Evolutionary conservation across 345 rosid species (phyloP).

Genomic region (Iberis pinnata): DNA sequence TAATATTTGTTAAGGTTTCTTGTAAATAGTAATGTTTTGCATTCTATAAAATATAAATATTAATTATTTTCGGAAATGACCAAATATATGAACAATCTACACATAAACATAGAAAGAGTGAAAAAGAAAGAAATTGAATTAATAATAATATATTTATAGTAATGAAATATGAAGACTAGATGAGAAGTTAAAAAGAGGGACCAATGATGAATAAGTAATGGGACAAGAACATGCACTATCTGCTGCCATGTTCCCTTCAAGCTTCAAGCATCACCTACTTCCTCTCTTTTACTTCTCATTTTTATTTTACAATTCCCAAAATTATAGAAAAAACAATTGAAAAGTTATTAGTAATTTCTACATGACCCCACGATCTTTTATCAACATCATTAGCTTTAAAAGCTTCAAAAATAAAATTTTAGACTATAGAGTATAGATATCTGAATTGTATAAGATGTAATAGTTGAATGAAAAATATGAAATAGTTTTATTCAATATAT

Average conservation of each 20-base stretch:
- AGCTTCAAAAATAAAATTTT: too few species aligned
- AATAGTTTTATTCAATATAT: background rate
- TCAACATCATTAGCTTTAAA: too few species aligned
- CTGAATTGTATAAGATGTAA: background rate
- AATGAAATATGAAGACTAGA: constrained; percentile 11
- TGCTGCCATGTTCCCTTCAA: constrained; percentile 31
- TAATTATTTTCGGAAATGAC: too few species aligned
- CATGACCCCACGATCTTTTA: constrained; percentile 27
- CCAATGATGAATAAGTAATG: constrained; percentile 32
- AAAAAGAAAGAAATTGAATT: background rate
- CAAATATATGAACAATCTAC: too few species aligned
- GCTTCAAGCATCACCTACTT: constrained; percentile 27
- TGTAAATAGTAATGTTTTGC: constrained; percentile 20
- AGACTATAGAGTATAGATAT: too few species aligned
- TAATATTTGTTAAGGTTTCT: constrained; percentile 6
- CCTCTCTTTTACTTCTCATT: constrained; percentile 13
- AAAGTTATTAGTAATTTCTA: background rate
- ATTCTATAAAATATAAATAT: too few species aligned
- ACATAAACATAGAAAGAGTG: background rate
- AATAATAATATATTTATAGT: background rate
- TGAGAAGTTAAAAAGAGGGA: constrained; percentile 24
- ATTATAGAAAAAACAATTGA: background rate
- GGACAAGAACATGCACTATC: constrained; percentile 26
- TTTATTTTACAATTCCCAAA: background rate
- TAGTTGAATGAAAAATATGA: constrained; percentile 1